A percentile compares a stretch with the other conserved stretches of the same genome.
Evolutionary conservation across 108 stramenopile genomes (phyloP).

Genomic region (Licmophora abbreviata): DNA sequence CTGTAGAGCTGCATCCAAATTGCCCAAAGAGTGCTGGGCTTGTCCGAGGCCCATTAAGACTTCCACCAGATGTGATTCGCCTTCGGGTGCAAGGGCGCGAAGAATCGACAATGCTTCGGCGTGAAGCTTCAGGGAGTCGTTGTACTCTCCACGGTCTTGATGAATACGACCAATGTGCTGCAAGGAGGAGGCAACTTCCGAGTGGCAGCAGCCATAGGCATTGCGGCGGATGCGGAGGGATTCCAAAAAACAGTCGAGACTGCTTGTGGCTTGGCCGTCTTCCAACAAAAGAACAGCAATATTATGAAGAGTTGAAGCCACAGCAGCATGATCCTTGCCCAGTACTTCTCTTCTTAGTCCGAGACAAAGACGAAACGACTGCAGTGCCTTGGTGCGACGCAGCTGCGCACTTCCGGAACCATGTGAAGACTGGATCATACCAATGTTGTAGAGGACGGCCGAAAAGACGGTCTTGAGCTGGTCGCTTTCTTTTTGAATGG

Average conservation of each 20-base stretch:
- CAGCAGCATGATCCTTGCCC: conserved; percentile 6
- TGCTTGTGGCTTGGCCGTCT: neutral
- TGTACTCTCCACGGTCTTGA: conserved; percentile 6
- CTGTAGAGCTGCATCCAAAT: conserved; percentile 1
- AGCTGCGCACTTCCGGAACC: neutral
- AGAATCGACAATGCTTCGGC: conserved; percentile 4
- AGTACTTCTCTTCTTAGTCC: neutral
- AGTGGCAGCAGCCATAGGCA: neutral
- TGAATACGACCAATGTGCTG: conserved; percentile 3
- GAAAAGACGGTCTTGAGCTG: neutral
- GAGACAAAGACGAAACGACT: conserved; percentile 2
- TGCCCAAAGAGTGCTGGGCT: conserved; percentile 1
- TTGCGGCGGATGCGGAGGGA: conserved; percentile 2
- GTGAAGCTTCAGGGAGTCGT: conserved; percentile 3
- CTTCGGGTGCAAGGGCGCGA: neutral
- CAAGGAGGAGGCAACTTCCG: conserved; percentile 1
- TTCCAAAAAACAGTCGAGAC: neutral
- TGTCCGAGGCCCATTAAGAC: conserved; percentile 3
- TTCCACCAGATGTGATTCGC: neutral
- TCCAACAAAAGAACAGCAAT: conserved; percentile 8
- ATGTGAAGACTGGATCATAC: conserved; percentile 4
- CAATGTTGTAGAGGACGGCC: neutral
- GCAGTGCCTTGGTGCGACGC: neutral
- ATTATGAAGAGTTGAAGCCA: conserved; percentile 13
- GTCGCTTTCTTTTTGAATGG: neutral